Evolutionary conservation across 2,329 filamentous ascomycete species (phyloP), one percentile per base, ranked within the genome.

Genomic region (Sordariomycetes sp.): DNA sequence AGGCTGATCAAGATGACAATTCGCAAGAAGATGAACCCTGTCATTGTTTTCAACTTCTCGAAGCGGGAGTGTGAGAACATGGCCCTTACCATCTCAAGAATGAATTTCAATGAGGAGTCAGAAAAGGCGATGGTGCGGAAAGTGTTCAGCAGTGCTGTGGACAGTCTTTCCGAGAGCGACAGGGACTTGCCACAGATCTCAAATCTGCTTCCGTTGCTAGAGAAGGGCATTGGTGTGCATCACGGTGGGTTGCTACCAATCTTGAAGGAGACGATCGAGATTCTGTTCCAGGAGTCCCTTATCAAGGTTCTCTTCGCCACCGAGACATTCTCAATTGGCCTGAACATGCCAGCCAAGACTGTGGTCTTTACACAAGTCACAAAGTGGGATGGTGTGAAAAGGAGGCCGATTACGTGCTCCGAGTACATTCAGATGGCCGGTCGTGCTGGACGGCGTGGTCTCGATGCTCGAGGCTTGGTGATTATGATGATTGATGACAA

Each of bases 1-100:
- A 96, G 95, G 69, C 94, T 98, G 49, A 84, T 98, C 45, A 85
- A 84, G 59, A 98, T 98, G 92, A 94, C 96, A 47, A 94, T 98
- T 81, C 73, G 86, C 61, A 94, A 88, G 65, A 92, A 84, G 54
- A 93, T 92, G 62, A 95, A 98, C 51, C 92, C 92, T 0, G 92
- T 96, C 48, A 98, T 98, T 54, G 87, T 98, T 25, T 98, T 98
- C 74, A 96, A 90, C 60, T 98, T 98, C 66, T 95, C 88, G 70
- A 98, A 98, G 66, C 75, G 90, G 44, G 90, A 96, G 50, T 95
- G 90, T 55, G 92, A 98, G 62, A 79, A 80, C 42, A 79, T 92
- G 57, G 92, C 92, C 2, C 67, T 98, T 30, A 76, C 86, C 46
- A 88, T 95, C 64, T 90, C 80, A 34, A 75, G 77, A 40, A 74